phyloP scores from a whole-genome alignment of 805 yeast genomes.

The Lipomyces oligophaga region DNA sequence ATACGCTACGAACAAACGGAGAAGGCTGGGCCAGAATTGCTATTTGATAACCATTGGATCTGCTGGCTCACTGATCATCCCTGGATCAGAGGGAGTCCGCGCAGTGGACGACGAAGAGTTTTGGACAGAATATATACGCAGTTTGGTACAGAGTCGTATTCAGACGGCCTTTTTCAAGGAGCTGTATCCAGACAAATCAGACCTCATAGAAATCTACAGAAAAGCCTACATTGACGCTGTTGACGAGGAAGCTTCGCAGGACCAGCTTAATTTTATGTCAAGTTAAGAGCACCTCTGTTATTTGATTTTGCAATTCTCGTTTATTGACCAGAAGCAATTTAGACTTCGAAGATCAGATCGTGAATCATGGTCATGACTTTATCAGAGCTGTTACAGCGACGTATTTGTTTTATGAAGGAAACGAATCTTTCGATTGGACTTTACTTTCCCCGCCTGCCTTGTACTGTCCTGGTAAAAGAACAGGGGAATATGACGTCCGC shows the following conservation, averaged over 20 bases:
- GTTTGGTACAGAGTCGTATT: conserved; percentile 6
- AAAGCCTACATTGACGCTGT: conserved; percentile 1
- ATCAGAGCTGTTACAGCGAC: conserved; percentile 3
- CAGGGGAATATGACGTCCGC: conserved; percentile 12
- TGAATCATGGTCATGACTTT: conserved; percentile 2
- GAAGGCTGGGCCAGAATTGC: background rate
- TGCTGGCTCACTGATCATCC: conserved; percentile 4
- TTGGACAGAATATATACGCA: conserved; percentile 8
- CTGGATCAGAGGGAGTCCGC: conserved; percentile 4
- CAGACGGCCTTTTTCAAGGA: conserved; percentile 1
- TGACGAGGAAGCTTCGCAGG: background rate
- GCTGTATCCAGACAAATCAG: background rate
- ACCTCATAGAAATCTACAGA: conserved; percentile 1
- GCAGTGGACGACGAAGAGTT: conserved; percentile 8
- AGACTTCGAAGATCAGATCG: conserved; percentile 7
- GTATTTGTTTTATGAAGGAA: conserved; percentile 6
- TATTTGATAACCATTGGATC: conserved; percentile 11
- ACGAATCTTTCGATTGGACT: conserved; percentile 11
- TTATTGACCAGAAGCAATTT: background rate
- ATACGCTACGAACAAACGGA: background rate
- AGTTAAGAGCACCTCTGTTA: background rate
- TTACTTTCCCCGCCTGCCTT: conserved; percentile 9
- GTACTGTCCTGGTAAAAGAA: conserved; percentile 14
- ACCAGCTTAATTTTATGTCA: conserved; percentile 5
- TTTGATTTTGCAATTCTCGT: background rate